Conservation (phyloP, 2,329 filamentous ascomycete species). For the Colletotrichum viniferum region DNA sequence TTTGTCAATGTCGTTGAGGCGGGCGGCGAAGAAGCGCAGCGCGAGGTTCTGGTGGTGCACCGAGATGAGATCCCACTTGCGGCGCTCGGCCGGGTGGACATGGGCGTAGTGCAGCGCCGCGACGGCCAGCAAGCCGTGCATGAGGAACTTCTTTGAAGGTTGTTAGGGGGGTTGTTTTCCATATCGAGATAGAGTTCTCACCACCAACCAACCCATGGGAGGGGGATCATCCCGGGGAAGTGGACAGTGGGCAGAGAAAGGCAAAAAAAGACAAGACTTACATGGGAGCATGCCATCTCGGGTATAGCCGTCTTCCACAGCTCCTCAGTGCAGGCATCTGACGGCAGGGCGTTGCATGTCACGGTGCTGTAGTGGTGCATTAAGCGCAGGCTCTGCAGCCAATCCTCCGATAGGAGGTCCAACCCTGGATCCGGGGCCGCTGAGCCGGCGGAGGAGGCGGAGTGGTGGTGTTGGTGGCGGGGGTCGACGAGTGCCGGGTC, state of each 20-base stretch:
- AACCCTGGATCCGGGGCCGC: constrained; percentile 2
- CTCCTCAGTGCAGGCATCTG: constrained; percentile 17
- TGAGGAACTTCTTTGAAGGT: constrained; percentile 28
- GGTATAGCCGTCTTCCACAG: constrained; percentile 20
- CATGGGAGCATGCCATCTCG: constrained; percentile 17
- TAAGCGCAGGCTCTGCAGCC: constrained; percentile 38
- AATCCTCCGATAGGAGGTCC: constrained; percentile 27
- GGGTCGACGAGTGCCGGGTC: neutral
- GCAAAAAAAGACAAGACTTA: neutral
- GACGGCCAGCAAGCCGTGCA: constrained; percentile 36
- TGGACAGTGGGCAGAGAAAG: neutral
- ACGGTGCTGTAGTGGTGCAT: constrained; percentile 38
- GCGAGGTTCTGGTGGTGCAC: constrained; percentile 37
- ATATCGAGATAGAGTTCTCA: neutral
- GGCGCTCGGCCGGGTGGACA: constrained; percentile 25
- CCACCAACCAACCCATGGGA: constrained; percentile 7
- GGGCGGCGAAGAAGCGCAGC: constrained; percentile 31
- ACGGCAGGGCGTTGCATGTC: constrained; percentile 32
- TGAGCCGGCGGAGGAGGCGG: neutral
- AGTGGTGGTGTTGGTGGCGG: neutral
- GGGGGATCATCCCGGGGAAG: neutral
- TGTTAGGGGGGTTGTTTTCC: neutral
- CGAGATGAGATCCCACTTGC: constrained; percentile 29
- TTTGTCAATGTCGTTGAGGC: constrained; percentile 28
- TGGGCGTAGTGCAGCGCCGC: constrained; percentile 34